Evolutionary conservation across 192 early-diverging fungal genomes (phyloP), one percentile per base, ranked within the genome.

Genomic region (Backusella liffmaniae): DNA sequence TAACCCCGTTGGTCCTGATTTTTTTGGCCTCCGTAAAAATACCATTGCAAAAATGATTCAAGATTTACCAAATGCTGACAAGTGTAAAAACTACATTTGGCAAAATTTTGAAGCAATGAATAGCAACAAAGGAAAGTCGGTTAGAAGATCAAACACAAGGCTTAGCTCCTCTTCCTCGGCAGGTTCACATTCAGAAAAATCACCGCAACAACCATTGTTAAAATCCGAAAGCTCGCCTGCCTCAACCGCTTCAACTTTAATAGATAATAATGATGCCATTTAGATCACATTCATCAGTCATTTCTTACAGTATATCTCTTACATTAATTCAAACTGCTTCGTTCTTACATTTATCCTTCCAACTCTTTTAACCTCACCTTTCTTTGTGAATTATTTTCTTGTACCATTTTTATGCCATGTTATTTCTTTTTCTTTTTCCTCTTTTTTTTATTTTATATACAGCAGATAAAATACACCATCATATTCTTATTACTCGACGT

Each of bases 11-110:
- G 96, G 96, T 8, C 95, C 96, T 3, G 96, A 98, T 72, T 96
- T 93, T 75, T 98, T 95, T 87, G 96, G 96, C 1, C 91, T 98
- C 53, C 89, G 94, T 16, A 90, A 95, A 70, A 92, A 91, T 9
- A 96, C 94, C 5, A 93, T 98, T 67, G 87, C 89, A 21, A 94
- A 91, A 76, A 90, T 95, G 88, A 94, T 98, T 46, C 96, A 98
- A 81, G 95, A 95, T 73, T 81, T 98, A 42, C 95, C 95, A 1
- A 89, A 91, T 49, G 94, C 90, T 10, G 84, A 88, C 1, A 84
- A 85, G 67, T 97, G 95, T 84, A 85, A 88, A 62, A 87, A 90
- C 66, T 98, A 96, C 75, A 83, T 90, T 26, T 84, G 84, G 83
- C 92, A 93, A 70, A 74, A 86, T 39, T 94, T 92, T 78, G 90